Conservation (phyloP, 2,329 filamentous ascomycete genomes). For the Aspergillus udagawae region DNA sequence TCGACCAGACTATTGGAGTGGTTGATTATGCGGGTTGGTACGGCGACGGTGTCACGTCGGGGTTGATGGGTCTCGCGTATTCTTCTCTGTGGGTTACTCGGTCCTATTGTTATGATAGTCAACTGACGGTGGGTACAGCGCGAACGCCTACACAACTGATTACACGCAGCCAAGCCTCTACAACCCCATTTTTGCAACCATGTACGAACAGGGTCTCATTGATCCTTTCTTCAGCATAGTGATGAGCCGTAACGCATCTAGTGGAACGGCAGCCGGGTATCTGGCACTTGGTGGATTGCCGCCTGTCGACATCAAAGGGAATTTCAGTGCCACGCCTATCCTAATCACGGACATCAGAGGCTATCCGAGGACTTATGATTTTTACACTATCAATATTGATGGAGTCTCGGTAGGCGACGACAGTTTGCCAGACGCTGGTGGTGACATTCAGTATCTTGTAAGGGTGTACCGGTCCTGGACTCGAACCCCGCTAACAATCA, state of each 20-base stretch:
- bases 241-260: constrained; percentile 29
- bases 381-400: constrained; percentile 17
- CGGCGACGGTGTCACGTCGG: constrained; percentile 45
- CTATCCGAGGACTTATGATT: constrained; percentile 11
- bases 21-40: constrained; percentile 42
- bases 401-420: constrained; percentile 8
- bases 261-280: constrained; percentile 8
- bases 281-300: constrained; percentile 18
- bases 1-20: constrained; percentile 45
- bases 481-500: neutral
- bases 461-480: neutral
- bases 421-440: constrained; percentile 4
- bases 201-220: constrained; percentile 44
- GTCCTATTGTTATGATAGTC: constrained; percentile 23
- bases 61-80: constrained; percentile 51
- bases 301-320: constrained; percentile 5
- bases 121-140: constrained; percentile 28
- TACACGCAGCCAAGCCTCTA: constrained; percentile 35
- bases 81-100: constrained; percentile 30
- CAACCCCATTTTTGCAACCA: constrained; percentile 49
- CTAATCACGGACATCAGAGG: constrained; percentile 14
- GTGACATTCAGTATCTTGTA: constrained; percentile 13
- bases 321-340: constrained; percentile 15
- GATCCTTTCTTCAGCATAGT: constrained; percentile 49
- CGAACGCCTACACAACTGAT: constrained; percentile 17